A percentile compares a stretch with the other conserved stretches of the same genome.
Conservation (phyloP, 2,329 filamentous ascomycete species). For the Hypoxylon sp. region DNA sequence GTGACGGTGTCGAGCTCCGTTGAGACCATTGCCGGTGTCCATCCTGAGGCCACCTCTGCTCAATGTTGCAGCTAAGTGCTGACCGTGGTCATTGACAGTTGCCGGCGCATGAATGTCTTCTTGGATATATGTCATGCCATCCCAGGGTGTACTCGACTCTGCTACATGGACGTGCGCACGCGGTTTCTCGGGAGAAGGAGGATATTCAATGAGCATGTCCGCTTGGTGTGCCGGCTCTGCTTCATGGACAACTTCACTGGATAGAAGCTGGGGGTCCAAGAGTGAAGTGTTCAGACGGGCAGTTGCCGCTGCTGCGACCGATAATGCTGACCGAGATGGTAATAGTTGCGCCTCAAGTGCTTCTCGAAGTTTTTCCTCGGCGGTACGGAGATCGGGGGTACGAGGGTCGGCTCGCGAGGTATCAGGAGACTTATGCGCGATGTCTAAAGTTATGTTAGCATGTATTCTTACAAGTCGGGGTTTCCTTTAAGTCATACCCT, state of each 20-base stretch:
- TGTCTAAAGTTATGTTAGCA: constrained; percentile 37
- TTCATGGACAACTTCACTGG: constrained; percentile 44
- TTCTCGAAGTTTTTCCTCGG: constrained; percentile 67
- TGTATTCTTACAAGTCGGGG: background rate
- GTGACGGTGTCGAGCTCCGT: constrained; percentile 66
- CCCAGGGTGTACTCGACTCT: constrained; percentile 49
- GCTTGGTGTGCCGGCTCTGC: constrained; percentile 33
- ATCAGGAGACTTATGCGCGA: constrained; percentile 30
- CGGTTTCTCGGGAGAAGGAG: constrained; percentile 43
- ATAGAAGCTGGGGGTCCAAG: constrained; percentile 66
- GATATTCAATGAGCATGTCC: constrained; percentile 54
- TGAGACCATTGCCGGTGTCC: constrained; percentile 62
- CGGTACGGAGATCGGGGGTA: background rate
- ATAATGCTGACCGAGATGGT: constrained; percentile 65
- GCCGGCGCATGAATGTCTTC: constrained; percentile 53
- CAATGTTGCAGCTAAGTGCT: constrained; percentile 50
- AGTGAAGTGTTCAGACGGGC: constrained; percentile 69
- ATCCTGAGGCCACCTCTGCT: constrained; percentile 68
- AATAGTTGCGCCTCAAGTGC: constrained; percentile 53
- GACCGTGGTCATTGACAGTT: constrained; percentile 52
- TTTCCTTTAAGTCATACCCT: constrained; percentile 52
- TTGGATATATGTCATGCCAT: constrained; percentile 53
- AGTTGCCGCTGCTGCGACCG: constrained; percentile 70
- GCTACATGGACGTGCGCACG: constrained; percentile 26
- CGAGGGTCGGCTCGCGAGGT: constrained; percentile 56